Percentiles rank a stretch among this genome's conserved stretches.
These are phyloP conservation scores for Bathelium albidoporum DNA, from an alignment of 495 filamentous ascomycete species.

Conservation along the genomic window DNA sequence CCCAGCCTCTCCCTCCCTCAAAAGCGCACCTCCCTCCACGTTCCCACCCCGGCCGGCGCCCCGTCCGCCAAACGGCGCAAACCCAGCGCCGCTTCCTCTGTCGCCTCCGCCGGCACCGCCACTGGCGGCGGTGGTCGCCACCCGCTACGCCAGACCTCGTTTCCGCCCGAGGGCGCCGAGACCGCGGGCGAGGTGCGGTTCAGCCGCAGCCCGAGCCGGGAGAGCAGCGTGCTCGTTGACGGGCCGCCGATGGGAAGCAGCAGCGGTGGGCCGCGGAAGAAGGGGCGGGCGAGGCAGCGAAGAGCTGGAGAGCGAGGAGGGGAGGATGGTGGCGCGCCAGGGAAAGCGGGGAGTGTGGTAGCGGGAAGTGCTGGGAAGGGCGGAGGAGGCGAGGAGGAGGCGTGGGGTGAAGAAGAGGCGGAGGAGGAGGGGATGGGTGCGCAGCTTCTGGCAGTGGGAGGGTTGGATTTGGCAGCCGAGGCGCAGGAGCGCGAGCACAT, in stretches of 20 bases:
- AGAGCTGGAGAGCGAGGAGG: conserved; percentile 34
- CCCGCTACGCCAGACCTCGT: conserved; percentile 82
- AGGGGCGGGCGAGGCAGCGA: conserved; percentile 30
- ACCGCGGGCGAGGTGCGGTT: conserved; percentile 31
- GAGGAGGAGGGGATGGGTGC: conserved; percentile 50
- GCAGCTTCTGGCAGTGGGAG: conserved; percentile 48
- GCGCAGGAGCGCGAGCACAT: conserved; percentile 57
- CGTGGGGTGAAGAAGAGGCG: conserved; percentile 33
- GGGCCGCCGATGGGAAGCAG: neutral
- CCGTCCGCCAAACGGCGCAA: conserved; percentile 52
- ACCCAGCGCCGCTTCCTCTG: conserved; percentile 42
- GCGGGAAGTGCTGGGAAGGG: conserved; percentile 33
- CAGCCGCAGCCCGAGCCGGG: neutral
- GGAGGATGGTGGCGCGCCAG: conserved; percentile 42
- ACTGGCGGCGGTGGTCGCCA: conserved; percentile 35
- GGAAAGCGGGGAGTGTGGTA: conserved; percentile 29
- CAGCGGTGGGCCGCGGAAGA: conserved; percentile 48
- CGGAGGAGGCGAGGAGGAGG: conserved; percentile 30
- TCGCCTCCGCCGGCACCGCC: conserved; percentile 28
- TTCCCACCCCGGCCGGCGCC: conserved; percentile 25
- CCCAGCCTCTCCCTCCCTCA: conserved; percentile 43
- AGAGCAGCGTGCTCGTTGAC: conserved; percentile 1
- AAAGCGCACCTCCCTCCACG: conserved; percentile 46
- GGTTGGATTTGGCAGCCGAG: conserved; percentile 53
- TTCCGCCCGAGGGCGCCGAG: conserved; percentile 50